Evolutionary conservation across 2,329 filamentous ascomycete genomes (phyloP), one percentile per base, ranked within the genome.

Genomic region (Aschersonia sp.): DNA sequence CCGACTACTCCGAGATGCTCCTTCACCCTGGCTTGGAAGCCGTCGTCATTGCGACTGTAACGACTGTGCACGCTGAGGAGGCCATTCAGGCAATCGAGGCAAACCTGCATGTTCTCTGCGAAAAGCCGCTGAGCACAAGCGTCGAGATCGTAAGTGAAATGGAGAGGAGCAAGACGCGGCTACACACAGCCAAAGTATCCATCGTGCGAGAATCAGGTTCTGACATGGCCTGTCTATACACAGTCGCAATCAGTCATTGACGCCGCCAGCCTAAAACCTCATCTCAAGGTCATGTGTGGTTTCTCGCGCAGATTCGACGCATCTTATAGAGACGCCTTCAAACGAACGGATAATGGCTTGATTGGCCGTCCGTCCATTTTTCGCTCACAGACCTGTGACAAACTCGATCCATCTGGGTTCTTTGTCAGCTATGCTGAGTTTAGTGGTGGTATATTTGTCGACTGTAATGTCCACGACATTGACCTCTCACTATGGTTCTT

Each of bases 381-480:
- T 56, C 78, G 79, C 55, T 76, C 71, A 44, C 80, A 84, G 61
- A 84, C 80, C 4, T 83, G 79, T 62, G 81, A 85, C 63, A 81
- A 77, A 59, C 73, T 78, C 51, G 78, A 83, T 53, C 76, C 78
- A 0, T 70, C 70, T 0, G 80, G 80, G 45, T 85, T 83, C 69
- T 85, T 83, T 60, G 78, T 85, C 47, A 68, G 71, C 32, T 85
- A 84, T 61, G 78, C 81, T 10, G 68, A 78, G 54, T 79, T 75
- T 63, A 75, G 68, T 2, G 81, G 81, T 35, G 80, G 80, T 29
- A 82, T 84, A 58, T 85, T 85, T 55, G 81, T 84, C 49, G 81
- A 85, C 66, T 81, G 77, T 64, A 78, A 75, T 46, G 78, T 85
- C 56, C 81, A 85, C 65, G 81, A 85, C 55, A 84, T 85, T 44